phyloP scores from a whole-genome alignment of 2,329 filamentous ascomycete species.

The Sordariomycetes sp. region DNA sequence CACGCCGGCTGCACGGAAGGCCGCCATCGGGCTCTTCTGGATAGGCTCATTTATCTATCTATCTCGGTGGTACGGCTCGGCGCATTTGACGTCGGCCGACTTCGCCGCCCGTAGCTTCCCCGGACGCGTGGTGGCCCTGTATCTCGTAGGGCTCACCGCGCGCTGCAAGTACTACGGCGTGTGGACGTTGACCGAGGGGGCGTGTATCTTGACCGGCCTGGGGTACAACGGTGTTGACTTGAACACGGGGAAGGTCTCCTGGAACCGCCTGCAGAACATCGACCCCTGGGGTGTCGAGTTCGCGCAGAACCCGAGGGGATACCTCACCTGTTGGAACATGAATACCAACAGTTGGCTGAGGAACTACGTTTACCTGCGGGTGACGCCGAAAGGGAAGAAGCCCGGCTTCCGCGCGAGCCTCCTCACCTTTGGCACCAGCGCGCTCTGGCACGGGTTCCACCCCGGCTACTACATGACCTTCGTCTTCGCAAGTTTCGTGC shows the following conservation, averaged over 20 bases:
- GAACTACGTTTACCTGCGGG: constrained; percentile 90
- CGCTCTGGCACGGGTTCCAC: constrained; percentile 97
- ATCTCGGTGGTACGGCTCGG: constrained; percentile 52
- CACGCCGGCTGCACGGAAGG: constrained; percentile 72
- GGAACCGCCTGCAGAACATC: constrained; percentile 84
- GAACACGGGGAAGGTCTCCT: constrained; percentile 72
- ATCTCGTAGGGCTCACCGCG: constrained; percentile 73
- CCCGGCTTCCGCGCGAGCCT: constrained; percentile 91
- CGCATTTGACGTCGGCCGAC: constrained; percentile 51
- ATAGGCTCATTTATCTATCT: constrained; percentile 69
- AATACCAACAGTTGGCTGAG: constrained; percentile 96
- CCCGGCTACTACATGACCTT: constrained; percentile 94
- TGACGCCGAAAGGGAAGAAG: constrained; percentile 91
- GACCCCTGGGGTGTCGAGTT: constrained; percentile 75
- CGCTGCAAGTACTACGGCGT: constrained; percentile 95
- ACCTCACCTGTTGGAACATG: constrained; percentile 93
- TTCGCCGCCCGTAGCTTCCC: constrained; percentile 60
- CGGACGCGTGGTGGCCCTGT: constrained; percentile 65
- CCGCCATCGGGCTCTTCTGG: constrained; percentile 63
- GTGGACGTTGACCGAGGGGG: constrained; percentile 86
- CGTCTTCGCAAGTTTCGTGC: constrained; percentile 78
- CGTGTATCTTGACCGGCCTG: constrained; percentile 86
- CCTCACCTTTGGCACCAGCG: constrained; percentile 88
- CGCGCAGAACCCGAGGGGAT: constrained; percentile 88
- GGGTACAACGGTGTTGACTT: constrained; percentile 91